Base-by-base conservation (phyloP, 2,329 filamentous ascomycete species). In the Herpotrichia juniperi region DNA sequence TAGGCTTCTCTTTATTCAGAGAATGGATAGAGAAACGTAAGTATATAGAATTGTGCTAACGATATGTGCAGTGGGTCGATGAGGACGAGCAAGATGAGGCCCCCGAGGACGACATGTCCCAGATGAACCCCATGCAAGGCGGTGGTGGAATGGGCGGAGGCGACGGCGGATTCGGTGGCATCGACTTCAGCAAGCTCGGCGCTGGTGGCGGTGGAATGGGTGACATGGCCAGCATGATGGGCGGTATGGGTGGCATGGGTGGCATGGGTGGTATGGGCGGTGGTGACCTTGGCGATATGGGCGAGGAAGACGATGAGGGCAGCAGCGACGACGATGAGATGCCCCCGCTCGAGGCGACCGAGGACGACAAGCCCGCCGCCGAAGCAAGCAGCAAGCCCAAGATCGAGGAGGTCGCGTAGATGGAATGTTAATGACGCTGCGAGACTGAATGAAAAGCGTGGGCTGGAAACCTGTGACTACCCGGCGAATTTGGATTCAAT, bases 1-100 rank as follows among this genome's bases (percentile, higher is more conserved):
- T 65, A 22, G 12, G 10, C 22, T 19, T 22, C 22, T 26, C 14
- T 11, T 42, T 42, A 19, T 25, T 16, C 11, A 34, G 8, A 12
- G 17, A 6, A 11, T 7, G 14, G 43, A 25, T n/a, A 2, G 25
- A 35, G 22, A 28, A 7, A 35, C n/a, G 11, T 12, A 35, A 26
- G 11, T 12, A 25, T 11, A 25, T 30, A 30, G 42, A 11, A 22
- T 44, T 32, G n/a, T 30, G 34, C 66, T 73, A 65, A 74, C 53
- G 26, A 14, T 34, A 50, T 25, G 25, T 54, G 17, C 34, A 87
- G 85, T 97, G 93, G 93, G 90, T 96, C 69, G 93, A 97, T 66
- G 91, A 97, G 85, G 93, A 99, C 73, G 94, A 99, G 85, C 94
- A 99, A 81, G 89, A 97, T 72, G 92, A 91, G 77, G 88, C 85